Conservation (phyloP, 805 yeast species). For the Helenozyma baotianmanensis region DNA sequence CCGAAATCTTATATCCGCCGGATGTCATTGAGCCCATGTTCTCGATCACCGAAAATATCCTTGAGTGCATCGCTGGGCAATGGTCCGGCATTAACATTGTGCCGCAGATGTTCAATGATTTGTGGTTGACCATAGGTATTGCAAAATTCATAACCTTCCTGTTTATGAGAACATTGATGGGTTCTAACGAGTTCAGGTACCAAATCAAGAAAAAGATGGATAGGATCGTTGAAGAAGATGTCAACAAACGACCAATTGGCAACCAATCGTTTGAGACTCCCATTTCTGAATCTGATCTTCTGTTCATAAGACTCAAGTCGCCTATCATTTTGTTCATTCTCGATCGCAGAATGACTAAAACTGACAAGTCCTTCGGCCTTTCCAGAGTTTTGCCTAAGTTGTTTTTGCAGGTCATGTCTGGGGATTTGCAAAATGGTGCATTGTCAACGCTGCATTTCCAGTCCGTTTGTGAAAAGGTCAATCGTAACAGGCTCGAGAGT, state of each 20-base stretch:
- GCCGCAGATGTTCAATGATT: constrained; percentile 70
- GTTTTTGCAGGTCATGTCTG: constrained; percentile 92
- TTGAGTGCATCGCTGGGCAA: constrained; percentile 74
- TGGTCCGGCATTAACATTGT: constrained; percentile 93
- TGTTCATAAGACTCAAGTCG: constrained; percentile 71
- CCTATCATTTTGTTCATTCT: constrained; percentile 81
- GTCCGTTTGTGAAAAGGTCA: constrained; percentile 91
- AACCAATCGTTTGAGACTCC: constrained; percentile 65
- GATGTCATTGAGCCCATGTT: constrained; percentile 76
- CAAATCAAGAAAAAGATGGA: constrained; percentile 63
- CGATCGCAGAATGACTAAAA: constrained; percentile 91
- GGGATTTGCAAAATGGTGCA: constrained; percentile 75
- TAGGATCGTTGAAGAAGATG: constrained; percentile 64
- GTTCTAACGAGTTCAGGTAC: constrained; percentile 76
- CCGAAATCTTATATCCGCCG: constrained; percentile 64
- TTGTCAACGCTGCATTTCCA: constrained; percentile 82
- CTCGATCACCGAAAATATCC: constrained; percentile 58
- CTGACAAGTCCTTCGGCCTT: constrained; percentile 90
- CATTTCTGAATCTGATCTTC: constrained; percentile 53
- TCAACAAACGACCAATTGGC: constrained; percentile 80
- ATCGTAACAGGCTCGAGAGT: constrained; percentile 72
- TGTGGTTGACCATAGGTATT: constrained; percentile 89
- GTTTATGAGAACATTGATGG: constrained; percentile 68
- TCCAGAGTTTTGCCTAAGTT: constrained; percentile 88
- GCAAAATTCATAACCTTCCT: constrained; percentile 77